These are phyloP conservation scores for Sporothrix brasiliensis DNA, from an alignment of 2,329 filamentous ascomycete genomes.

Conservation along the genomic window DNA sequence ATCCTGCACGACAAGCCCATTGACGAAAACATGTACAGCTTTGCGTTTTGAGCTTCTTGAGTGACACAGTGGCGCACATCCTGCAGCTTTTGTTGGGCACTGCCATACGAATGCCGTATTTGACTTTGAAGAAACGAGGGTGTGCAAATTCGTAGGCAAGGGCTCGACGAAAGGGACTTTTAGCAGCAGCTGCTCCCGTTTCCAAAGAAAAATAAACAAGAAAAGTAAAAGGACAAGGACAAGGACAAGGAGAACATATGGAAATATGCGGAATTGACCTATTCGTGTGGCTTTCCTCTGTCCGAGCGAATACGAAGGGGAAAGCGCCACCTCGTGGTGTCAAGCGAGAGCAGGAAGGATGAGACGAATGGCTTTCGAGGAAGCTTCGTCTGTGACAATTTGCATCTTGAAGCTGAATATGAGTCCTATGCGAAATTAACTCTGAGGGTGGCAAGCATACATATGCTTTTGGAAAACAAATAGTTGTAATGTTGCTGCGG, in stretches of 20 bases:
- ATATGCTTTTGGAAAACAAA: too few species aligned
- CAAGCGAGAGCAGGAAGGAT: neutral
- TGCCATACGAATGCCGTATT: neutral
- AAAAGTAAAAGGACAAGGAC: neutral
- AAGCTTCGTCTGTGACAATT: neutral
- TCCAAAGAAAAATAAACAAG: neutral
- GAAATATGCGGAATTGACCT: neutral
- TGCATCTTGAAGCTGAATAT: neutral
- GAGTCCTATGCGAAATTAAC: neutral
- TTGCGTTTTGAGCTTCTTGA: neutral
- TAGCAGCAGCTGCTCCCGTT: neutral
- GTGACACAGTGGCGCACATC: neutral
- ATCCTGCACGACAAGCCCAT: neutral
- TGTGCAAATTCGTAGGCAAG: neutral
- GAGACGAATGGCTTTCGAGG: neutral
- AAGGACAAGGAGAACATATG: too few species aligned
- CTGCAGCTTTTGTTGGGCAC: neutral
- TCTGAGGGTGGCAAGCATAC: too few species aligned
- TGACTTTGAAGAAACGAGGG: neutral
- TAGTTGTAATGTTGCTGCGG: too few species aligned
- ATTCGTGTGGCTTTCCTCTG: neutral
- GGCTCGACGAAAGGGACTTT: neutral
- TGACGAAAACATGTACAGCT: neutral
- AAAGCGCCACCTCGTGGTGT: slow-evolving; percentile 12
- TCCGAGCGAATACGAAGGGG: neutral